Evolutionary conservation across 495 filamentous ascomycete species (phyloP).

Genomic region (Penicillium dipodomyicola): DNA sequence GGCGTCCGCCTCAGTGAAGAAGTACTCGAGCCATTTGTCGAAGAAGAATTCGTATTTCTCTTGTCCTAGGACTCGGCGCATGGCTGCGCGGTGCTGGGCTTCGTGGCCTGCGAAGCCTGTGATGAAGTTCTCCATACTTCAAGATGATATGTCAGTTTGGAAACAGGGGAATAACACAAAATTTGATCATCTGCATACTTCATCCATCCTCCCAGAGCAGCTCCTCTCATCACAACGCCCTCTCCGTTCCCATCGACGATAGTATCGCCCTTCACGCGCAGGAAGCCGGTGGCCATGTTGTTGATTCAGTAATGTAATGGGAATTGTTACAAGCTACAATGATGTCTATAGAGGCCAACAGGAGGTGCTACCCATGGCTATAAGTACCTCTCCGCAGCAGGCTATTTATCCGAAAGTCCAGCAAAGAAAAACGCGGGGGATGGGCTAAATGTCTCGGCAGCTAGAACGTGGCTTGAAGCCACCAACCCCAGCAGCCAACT

Average conservation of each 20-base stretch:
- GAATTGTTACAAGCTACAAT: neutral
- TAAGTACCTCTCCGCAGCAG: constrained; percentile 3
- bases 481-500: neutral
- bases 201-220: constrained; percentile 49
- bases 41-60: constrained; percentile 50
- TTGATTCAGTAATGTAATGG: neutral
- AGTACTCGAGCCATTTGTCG: constrained; percentile 58
- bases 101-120: constrained; percentile 65
- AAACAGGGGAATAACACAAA: neutral
- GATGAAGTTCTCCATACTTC: constrained; percentile 67
- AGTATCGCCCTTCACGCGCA: constrained; percentile 44
- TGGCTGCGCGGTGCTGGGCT: constrained; percentile 52
- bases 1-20: constrained; percentile 61
- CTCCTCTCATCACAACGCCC: constrained; percentile 49
- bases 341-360: neutral
- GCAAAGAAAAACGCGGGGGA: constrained; percentile 9
- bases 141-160: neutral
- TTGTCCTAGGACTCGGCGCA: constrained; percentile 52
- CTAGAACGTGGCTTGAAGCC: constrained; percentile 2
- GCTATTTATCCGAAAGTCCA: constrained; percentile 3
- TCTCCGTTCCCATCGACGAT: constrained; percentile 49
- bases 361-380: neutral
- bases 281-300: constrained; percentile 37
- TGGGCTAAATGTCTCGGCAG: constrained; percentile 5
- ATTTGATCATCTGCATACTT: constrained; percentile 29